Evolutionary conservation across 345 rosid genomes (phyloP).

Genomic region (Leavenworthia alabamica): DNA sequence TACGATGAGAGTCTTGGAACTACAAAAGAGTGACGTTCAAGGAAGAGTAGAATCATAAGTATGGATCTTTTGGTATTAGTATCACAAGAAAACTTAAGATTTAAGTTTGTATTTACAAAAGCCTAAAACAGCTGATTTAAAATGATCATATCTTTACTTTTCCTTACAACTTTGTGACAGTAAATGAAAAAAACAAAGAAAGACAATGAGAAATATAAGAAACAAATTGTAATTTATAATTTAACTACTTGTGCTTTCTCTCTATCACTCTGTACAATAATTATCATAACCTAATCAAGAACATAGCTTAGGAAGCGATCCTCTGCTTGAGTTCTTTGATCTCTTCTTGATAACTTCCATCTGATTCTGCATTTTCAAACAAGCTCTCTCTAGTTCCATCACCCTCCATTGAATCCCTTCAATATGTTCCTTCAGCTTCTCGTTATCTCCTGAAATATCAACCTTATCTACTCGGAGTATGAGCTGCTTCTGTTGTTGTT

Average conservation of each 20-base stretch:
- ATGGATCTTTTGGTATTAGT: not conserved
- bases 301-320: conserved; percentile 78
- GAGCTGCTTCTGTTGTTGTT: conserved; percentile 32
- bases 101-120: not conserved
- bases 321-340: conserved; percentile 44
- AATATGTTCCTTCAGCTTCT: conserved; percentile 51
- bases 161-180: not conserved
- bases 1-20: conserved; percentile 12
- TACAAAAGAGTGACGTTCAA: conserved; percentile 20
- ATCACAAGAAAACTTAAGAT: not conserved
- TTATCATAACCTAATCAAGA: conserved; percentile 39
- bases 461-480: conserved; percentile 39
- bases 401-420: conserved; percentile 86
- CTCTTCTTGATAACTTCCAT: conserved; percentile 57
- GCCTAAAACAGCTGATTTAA: not conserved
- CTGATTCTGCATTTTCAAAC: conserved; percentile 74
- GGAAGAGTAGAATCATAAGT: not conserved
- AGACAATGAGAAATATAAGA: not conserved
- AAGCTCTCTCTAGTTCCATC: conserved; percentile 74
- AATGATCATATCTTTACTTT: not conserved
- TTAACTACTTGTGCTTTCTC: conserved; percentile 16
- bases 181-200: not conserved
- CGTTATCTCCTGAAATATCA: conserved; percentile 37
- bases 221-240: not conserved
- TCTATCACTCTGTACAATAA: conserved; percentile 22